phyloP scores from a whole-genome alignment of 2,329 filamentous ascomycete genomes.

The Phialophora chinensis region DNA sequence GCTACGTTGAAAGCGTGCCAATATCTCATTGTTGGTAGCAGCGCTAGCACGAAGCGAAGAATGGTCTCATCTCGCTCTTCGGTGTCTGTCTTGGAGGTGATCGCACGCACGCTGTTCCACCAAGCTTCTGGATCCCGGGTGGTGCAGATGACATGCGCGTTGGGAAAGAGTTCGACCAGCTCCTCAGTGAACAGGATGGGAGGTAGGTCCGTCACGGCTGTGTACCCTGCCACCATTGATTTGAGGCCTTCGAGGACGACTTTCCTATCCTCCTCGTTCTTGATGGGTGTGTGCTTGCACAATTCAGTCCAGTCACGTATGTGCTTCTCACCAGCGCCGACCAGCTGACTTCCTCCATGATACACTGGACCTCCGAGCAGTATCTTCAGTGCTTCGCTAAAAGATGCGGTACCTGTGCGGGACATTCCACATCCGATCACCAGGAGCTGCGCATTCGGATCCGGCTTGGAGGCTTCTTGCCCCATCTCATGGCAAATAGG shows the following conservation, averaged over 20 bases:
- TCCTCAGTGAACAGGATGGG: slow-evolving; percentile 16
- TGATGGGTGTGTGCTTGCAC: slow-evolving; percentile 18
- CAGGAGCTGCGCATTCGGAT: slow-evolving; percentile 16
- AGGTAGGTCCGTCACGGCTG: slow-evolving; percentile 11
- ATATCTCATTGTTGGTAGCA: slow-evolving; percentile 21
- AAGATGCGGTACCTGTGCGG: slow-evolving; percentile 11
- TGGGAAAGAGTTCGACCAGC: slow-evolving; percentile 13
- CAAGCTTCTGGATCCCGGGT: slow-evolving; percentile 13
- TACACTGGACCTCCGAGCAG: slow-evolving; percentile 13
- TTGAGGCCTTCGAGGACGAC: slow-evolving; percentile 11
- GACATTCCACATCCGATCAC: slow-evolving; percentile 19
- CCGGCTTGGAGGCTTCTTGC: slow-evolving; percentile 10
- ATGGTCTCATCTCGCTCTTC: slow-evolving; percentile 11
- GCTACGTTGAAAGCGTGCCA: slow-evolving; percentile 13
- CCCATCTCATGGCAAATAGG: slow-evolving; percentile 3
- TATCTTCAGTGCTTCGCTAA: slow-evolving; percentile 13
- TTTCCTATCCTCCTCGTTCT: slow-evolving; percentile 10
- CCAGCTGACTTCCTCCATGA: slow-evolving; percentile 15
- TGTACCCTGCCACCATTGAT: slow-evolving; percentile 6
- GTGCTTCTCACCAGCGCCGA: slow-evolving; percentile 10
- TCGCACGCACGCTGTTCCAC: slow-evolving; percentile 9
- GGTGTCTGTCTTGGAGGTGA: slow-evolving; percentile 13
- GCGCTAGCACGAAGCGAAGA: slow-evolving; percentile 9
- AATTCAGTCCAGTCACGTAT: slow-evolving; percentile 12
- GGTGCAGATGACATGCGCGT: slow-evolving; percentile 17